Evolutionary conservation across 345 rosid genomes (phyloP).

Genomic region (Salix dunnii): DNA sequence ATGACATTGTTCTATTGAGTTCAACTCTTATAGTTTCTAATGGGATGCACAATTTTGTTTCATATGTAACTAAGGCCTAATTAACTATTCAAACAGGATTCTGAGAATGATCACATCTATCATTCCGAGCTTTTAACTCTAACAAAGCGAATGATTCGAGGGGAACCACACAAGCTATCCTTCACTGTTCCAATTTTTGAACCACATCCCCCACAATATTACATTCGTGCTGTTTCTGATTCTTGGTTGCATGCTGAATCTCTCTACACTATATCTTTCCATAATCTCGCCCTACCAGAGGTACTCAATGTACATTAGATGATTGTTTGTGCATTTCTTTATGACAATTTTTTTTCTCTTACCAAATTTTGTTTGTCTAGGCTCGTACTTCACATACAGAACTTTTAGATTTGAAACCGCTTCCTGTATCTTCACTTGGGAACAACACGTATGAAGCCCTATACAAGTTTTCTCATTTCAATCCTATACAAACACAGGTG

Average conservation of each 20-base stretch:
- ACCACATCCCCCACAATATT: conserved; percentile 98
- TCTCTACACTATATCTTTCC: conserved; percentile 85
- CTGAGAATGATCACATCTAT: conserved; percentile 94
- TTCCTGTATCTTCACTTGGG: conserved; percentile 84
- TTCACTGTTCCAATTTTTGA: conserved; percentile 95
- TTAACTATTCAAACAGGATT: conserved; percentile 52
- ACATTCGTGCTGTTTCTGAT: conserved; percentile 93
- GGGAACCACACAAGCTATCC: conserved; percentile 86
- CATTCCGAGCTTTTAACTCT: conserved; percentile 91
- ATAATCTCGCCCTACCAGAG: conserved; percentile 84
- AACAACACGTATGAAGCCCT: conserved; percentile 61
- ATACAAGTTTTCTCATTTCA: conserved; percentile 92
- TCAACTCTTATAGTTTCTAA: not conserved
- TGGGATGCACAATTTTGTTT: not conserved
- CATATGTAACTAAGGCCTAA: conserved; percentile 7
- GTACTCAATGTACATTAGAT: conserved; percentile 30
- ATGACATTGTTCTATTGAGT: not conserved
- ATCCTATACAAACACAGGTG: conserved; percentile 98
- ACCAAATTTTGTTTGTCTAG: conserved; percentile 41
- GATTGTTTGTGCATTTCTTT: not conserved
- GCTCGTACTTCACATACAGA: conserved; percentile 82
- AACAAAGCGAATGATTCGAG: conserved; percentile 81
- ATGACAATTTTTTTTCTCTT: conserved; percentile 2
- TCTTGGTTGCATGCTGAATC: conserved; percentile 97
- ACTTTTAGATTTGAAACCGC: conserved; percentile 91